These are phyloP conservation scores for Fibroporia radiculosa DNA, from an alignment of 768 basidiomycete genomes.

Conservation along the genomic window DNA sequence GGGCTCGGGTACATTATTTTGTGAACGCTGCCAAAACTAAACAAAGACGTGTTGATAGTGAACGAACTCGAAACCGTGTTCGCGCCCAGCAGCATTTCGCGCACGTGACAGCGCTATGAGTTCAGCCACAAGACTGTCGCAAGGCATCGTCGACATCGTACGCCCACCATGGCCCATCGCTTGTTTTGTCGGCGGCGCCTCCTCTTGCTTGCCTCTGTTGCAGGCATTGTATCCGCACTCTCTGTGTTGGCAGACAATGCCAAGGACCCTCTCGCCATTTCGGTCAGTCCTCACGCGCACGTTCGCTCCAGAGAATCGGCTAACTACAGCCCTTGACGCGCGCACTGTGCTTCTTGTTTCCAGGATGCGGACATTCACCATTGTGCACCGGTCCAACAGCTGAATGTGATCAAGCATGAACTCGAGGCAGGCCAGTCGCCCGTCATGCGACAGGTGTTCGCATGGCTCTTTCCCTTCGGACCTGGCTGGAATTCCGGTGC, in stretches of 20 bases:
- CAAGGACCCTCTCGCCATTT: slow-evolving; percentile 11
- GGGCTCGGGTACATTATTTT: slow-evolving; percentile 36
- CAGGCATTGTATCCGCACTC: slow-evolving; percentile 12
- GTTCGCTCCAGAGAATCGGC: not conserved
- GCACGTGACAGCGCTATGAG: not conserved
- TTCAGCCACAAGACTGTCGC: no score
- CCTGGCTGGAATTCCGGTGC: slow-evolving; percentile 79
- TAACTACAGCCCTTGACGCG: not conserved
- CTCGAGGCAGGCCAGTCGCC: slow-evolving; percentile 63
- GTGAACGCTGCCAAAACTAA: no score
- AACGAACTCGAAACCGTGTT: slow-evolving; percentile 1
- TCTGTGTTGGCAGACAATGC: slow-evolving; percentile 9
- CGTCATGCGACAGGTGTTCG: slow-evolving; percentile 72
- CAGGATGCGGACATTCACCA: slow-evolving; percentile 38
- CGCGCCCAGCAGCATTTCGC: not conserved
- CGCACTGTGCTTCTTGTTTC: not conserved
- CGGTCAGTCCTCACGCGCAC: slow-evolving; percentile 14
- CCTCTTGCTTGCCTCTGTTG: slow-evolving; percentile 14
- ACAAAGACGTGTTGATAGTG: not conserved
- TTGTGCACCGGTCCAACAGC: slow-evolving; percentile 34
- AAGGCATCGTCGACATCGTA: no score
- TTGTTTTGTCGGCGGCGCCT: slow-evolving; percentile 11
- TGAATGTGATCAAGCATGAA: slow-evolving; percentile 52
- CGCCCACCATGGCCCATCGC: slow-evolving; percentile 9
- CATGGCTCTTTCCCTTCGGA: slow-evolving; percentile 81